phyloP scores from a whole-genome alignment of 2,329 filamentous ascomycete genomes.

The Aspergillus sp. region DNA sequence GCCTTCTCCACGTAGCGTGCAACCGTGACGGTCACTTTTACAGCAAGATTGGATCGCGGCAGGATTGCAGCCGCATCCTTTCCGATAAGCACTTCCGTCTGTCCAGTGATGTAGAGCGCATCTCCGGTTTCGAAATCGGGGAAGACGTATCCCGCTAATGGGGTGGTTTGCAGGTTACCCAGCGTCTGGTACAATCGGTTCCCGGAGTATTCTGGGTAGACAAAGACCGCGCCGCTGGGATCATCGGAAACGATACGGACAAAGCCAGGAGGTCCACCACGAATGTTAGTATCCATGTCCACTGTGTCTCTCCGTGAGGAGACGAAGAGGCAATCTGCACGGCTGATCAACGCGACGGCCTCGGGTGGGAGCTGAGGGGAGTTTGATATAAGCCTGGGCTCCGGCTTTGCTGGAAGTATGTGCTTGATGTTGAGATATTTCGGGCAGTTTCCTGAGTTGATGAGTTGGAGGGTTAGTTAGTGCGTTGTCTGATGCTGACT shows the following conservation, averaged over 20 bases:
- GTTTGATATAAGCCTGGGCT: conserved; percentile 51
- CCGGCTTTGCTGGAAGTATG: conserved; percentile 55
- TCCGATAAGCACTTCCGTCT: conserved; percentile 64
- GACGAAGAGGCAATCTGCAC: conserved; percentile 75
- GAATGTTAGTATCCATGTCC: conserved; percentile 81
- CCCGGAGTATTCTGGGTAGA: conserved; percentile 82
- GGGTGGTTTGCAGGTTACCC: conserved; percentile 69
- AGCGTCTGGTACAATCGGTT: conserved; percentile 82
- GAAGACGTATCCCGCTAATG: conserved; percentile 66
- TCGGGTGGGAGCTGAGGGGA: conserved; percentile 49
- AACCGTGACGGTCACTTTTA: conserved; percentile 63
- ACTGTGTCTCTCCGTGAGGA: conserved; percentile 60
- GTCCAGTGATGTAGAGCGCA: conserved; percentile 72
- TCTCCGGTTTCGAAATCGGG: conserved; percentile 72
- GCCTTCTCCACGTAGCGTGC: conserved; percentile 63
- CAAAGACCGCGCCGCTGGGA: conserved; percentile 48
- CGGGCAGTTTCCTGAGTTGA: conserved; percentile 66
- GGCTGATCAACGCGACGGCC: conserved; percentile 59
- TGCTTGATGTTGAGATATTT: conserved; percentile 80
- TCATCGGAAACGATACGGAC: conserved; percentile 64
- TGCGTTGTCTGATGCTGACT: conserved; percentile 39
- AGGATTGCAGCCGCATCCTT: conserved; percentile 61
- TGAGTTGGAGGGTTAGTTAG: conserved; percentile 1
- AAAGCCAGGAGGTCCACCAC: conserved; percentile 73
- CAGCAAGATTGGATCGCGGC: conserved; percentile 67